Evolutionary conservation across 2,329 filamentous ascomycete species (phyloP), one percentile per base, ranked within the genome.

Genomic region (Ophiostoma populinum): DNA sequence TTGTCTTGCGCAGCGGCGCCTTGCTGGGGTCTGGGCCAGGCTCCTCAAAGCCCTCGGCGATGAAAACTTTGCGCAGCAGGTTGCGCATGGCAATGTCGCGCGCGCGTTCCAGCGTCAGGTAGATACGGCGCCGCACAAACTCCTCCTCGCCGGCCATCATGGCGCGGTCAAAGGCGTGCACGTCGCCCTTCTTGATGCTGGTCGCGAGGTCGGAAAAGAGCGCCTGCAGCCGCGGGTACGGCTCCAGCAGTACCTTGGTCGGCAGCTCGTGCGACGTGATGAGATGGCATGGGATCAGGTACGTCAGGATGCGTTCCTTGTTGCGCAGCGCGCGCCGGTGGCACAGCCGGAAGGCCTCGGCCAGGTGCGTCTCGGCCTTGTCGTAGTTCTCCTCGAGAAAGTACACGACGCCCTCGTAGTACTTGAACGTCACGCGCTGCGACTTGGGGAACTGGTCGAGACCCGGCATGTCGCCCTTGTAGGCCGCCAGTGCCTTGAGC

Each of bases 361-460:
- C 78, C 15, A 98, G 65, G 51, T 83, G 68, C 45, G 76, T 70
- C 54, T 93, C 83, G 1, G 86, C 81, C 70, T 18, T 24, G 6
- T 67, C 61, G 49, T 98, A 98, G 50, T 94, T 83, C 52, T 98
- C 92, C 42, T 95, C 86, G 5, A 98, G 57, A 51, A 98, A 98
- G 39, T 75, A 70, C n/a, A 98, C 70, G 5, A 98, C 81, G 9
- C 90, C 90, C 44, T 86, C 73, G 51, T 94, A 95, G 57, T 94
- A 98, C 51, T 85, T 87, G 60, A 93, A 98, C 0, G 87, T 94
- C 26, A 94, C 86, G 43, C 83, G 74, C 49, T 98, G 90, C 3
- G 86, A 78, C 50, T 78, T 82, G 1, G 90, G 87, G 47, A 93
- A 98, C 11, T 69, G 62, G 12, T 77, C 67, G 20, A 94, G 62